Evolutionary conservation across 2,329 filamentous ascomycete species (phyloP).

Genomic region (Nakataea oryzae): DNA sequence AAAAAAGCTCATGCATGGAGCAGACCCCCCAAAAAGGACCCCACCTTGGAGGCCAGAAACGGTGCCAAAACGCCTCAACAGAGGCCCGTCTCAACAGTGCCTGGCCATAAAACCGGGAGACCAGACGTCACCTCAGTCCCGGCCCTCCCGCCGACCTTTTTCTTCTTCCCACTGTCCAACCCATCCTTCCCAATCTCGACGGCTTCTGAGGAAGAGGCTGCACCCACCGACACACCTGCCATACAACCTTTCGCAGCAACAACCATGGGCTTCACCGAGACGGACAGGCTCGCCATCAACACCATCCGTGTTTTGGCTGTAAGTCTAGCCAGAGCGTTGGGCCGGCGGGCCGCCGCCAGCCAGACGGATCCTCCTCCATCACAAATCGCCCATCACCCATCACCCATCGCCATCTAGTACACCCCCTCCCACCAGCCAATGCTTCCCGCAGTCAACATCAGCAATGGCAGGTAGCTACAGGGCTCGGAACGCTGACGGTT

Average conservation of each 20-base stretch:
- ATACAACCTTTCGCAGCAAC: constrained; percentile 16
- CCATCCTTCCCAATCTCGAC: constrained; percentile 7
- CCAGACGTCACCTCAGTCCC: constrained; percentile 10
- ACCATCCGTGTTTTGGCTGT: constrained; percentile 95
- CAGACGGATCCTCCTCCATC: constrained; percentile 1
- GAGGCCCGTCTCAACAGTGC: neutral
- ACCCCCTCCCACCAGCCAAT: neutral
- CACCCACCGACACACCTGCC: neutral
- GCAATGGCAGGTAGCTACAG: neutral
- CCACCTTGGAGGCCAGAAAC: neutral
- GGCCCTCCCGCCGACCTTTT: constrained; percentile 14
- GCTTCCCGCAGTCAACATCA: neutral
- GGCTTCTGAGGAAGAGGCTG: constrained; percentile 8
- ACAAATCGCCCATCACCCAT: too few species aligned
- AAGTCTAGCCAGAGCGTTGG: constrained; percentile 36
- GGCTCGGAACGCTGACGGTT: neutral
- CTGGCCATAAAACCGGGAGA: neutral
- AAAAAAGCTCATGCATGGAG: neutral
- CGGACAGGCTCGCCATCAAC: constrained; percentile 90
- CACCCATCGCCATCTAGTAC: neutral
- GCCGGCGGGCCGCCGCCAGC: constrained; percentile 5
- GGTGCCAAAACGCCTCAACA: neutral
- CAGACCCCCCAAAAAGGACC: constrained; percentile 2
- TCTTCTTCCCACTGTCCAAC: constrained; percentile 10
- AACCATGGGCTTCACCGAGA: constrained; percentile 80